Evolutionary conservation across 2,329 filamentous ascomycete genomes (phyloP).

Genomic region (Penicillium frequentans): DNA sequence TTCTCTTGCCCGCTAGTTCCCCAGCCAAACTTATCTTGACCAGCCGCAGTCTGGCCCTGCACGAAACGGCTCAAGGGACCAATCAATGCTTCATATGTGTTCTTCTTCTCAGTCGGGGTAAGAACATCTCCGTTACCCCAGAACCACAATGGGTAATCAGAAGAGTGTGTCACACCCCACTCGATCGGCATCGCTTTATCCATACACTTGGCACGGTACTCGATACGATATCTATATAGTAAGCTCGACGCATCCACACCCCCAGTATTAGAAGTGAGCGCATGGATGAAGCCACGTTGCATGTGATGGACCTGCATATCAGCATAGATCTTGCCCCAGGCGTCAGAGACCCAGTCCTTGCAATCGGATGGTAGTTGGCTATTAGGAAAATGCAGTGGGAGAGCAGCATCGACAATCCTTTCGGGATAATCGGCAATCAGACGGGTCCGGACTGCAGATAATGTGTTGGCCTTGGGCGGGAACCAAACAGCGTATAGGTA

Average conservation of each 20-base stretch:
- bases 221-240: constrained; percentile 55
- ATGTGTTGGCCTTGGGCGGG: constrained; percentile 44
- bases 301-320: constrained; percentile 57
- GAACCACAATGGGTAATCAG: constrained; percentile 58
- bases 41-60: constrained; percentile 8
- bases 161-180: constrained; percentile 57
- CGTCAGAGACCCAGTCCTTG: constrained; percentile 48
- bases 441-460: constrained; percentile 45
- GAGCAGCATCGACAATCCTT: constrained; percentile 43
- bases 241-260: constrained; percentile 44
- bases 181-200: constrained; percentile 43
- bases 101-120: constrained; percentile 44
- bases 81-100: constrained; percentile 34
- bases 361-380: constrained; percentile 40
- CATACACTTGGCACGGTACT: constrained; percentile 53
- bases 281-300: constrained; percentile 52
- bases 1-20: constrained; percentile 28
- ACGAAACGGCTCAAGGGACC: constrained; percentile 33
- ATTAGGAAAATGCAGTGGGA: constrained; percentile 46
- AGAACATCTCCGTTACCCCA: constrained; percentile 52
- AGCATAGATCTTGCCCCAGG: constrained; percentile 57
- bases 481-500: constrained; percentile 53
- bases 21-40: constrained; percentile 25
- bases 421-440: constrained; percentile 56
- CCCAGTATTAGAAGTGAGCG: constrained; percentile 38